Evolutionary conservation across 495 filamentous ascomycete species (phyloP), one percentile per base, ranked within the genome.

Genomic region (Aspergillus steynii): DNA sequence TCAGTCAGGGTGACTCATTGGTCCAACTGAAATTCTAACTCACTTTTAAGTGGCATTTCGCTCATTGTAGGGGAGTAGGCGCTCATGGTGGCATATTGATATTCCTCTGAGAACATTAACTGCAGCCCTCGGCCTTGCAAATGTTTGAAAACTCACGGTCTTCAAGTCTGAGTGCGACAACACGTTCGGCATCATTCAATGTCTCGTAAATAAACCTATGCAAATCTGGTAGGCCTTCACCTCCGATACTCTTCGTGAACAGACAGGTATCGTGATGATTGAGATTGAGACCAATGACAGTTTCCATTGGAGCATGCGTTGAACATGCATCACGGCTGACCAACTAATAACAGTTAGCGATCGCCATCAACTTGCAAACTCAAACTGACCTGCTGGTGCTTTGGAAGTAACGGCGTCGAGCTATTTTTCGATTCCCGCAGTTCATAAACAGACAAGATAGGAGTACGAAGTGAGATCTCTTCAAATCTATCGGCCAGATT

Each of bases 401-500:
- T 58, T 4, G 51, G 53, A 2, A 47, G 65, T 26, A 65, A 55
- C 28, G 55, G 20, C 12, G 52, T 59, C 29, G 49, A 59, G 29
- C 51, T 61, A 29, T 37, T 56, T 48, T 58, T 65, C 26, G 53
- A 46, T 56, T 46, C 54, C 45, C 54, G 46, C 3, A 45, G 32
- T 25, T 56, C 52, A 55, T 55, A 65, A 27, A 62, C 61, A 20
- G 64, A 67, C 32, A 69, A 52, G n/a, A 69, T 58, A 7, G 66
- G 66, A 37, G 64, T 56, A 53, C 56, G 60, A 28, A 64, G 45
- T 9, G 42, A 57, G 42, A 64, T 57, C 10, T 29, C 46, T 60
- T 69, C 61, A 45, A 69, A 67, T 49, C 64, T 56, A 50, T 58
- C 61, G 25, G 61, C 61, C 12, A 69, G 58, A 27, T 67, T 54